Evolutionary conservation across 345 rosid species (phyloP).

Genomic region (Eucalyptus sp.): DNA sequence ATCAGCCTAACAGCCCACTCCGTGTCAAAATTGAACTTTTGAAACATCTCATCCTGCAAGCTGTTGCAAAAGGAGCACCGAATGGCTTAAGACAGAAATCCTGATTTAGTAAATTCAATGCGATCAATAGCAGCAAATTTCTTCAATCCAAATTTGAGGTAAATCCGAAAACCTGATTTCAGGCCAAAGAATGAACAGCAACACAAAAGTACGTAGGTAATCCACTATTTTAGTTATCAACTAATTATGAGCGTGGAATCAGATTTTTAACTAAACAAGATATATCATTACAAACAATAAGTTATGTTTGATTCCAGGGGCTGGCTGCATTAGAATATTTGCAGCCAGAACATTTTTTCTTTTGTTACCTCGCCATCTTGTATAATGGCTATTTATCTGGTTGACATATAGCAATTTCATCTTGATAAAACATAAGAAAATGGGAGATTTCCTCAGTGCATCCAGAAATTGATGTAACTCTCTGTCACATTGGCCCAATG

Average conservation of each 20-base stretch:
- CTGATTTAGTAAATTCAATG: not conserved
- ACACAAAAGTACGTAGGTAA: not conserved
- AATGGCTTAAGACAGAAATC: not conserved
- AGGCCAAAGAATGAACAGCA: not conserved
- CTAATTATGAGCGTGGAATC: not conserved
- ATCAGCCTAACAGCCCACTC: constrained; percentile 92
- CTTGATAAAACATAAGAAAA: not conserved
- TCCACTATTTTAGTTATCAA: not conserved
- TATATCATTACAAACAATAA: not conserved
- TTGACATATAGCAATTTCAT: not conserved
- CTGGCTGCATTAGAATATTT: not conserved
- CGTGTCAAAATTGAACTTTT: constrained; percentile 85
- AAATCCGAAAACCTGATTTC: not conserved
- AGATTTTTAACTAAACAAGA: not conserved
- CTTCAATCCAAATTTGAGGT: not conserved
- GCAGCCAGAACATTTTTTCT: not conserved
- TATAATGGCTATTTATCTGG: not conserved
- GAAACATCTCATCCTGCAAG: constrained; percentile 98
- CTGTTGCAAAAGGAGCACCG: constrained; percentile 13
- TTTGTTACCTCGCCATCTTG: not conserved
- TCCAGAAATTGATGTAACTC: not conserved
- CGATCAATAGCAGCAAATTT: not conserved
- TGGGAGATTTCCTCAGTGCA: not conserved
- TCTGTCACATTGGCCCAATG: not conserved
- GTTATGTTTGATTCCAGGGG: not conserved